These are phyloP conservation scores for Colletotrichum spaethianum DNA, from an alignment of 2,329 filamentous ascomycete genomes.

Conservation along the genomic window DNA sequence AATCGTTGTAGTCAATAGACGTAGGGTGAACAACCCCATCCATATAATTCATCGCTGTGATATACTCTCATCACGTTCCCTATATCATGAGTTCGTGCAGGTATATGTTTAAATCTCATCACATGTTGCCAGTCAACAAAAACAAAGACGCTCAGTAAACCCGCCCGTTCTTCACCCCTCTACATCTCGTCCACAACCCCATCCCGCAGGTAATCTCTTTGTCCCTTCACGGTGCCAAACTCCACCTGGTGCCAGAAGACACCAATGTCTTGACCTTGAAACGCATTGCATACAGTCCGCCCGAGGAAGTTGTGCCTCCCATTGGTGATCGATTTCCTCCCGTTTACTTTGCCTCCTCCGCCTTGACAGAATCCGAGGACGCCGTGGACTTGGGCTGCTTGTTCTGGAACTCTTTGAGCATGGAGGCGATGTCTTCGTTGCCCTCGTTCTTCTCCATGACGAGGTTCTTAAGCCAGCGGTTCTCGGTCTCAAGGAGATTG, in stretches of 20 bases:
- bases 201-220: not conserved
- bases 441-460: conserved; percentile 86
- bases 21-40: conserved; percentile 1
- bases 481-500: conserved; percentile 84
- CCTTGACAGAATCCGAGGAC: conserved; percentile 20
- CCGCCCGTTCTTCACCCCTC: conserved; percentile 26
- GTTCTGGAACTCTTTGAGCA: conserved; percentile 67
- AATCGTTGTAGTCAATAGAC: not conserved
- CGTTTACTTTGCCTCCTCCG: conserved; percentile 12
- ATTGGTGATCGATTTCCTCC: not conserved
- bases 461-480: conserved; percentile 85
- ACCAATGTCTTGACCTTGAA: conserved; percentile 22
- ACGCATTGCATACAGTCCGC: conserved; percentile 11
- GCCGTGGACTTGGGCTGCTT: conserved; percentile 43
- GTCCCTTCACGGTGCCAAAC: conserved; percentile 11
- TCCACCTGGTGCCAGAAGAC: conserved; percentile 16
- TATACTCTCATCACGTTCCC: conserved; percentile 24
- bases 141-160: conserved; percentile 26
- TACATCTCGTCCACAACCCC: not conserved
- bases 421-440: conserved; percentile 65
- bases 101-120: conserved; percentile 33
- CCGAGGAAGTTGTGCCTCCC: not conserved
- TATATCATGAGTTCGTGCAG: conserved; percentile 35
- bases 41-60: conserved; percentile 29
- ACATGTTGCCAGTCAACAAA: conserved; percentile 26